phyloP scores from a whole-genome alignment of 202 grass and related monocot species.

The Dendrocalamus latiflorus region DNA sequence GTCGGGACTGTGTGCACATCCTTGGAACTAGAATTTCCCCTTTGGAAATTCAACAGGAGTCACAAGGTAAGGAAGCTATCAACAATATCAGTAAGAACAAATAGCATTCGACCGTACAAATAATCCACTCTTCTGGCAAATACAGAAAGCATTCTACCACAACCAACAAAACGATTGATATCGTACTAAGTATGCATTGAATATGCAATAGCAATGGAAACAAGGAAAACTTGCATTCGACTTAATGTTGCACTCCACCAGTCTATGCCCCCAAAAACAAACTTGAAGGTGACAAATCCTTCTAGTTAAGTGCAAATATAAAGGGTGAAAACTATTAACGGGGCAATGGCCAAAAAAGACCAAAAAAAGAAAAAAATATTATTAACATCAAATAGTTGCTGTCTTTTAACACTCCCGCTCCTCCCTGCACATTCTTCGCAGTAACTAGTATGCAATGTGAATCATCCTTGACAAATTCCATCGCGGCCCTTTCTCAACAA shows the following conservation, averaged over 20 bases:
- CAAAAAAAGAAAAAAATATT: slow-evolving; percentile 9
- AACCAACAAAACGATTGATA: not conserved
- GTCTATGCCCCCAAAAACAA: slow-evolving; percentile 1
- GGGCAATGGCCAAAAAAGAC: slow-evolving; percentile 2
- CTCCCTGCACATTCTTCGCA: slow-evolving; percentile 10
- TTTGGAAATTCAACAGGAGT: not conserved
- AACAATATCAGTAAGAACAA: not conserved
- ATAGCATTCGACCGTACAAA: not conserved
- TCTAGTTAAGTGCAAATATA: not conserved
- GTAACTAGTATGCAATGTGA: not conserved
- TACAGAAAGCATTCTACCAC: not conserved
- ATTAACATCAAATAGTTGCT: slow-evolving; percentile 43
- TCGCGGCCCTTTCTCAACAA: not conserved
- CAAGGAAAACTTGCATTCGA: slow-evolving; percentile 13
- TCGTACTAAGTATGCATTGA: not conserved
- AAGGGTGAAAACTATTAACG: slow-evolving; percentile 12
- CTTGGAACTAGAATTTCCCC: not conserved
- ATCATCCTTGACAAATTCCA: not conserved
- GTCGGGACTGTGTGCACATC: not conserved
- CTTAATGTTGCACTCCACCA: slow-evolving; percentile 15
- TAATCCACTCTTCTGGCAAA: not conserved
- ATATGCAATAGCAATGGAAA: not conserved
- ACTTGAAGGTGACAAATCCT: not conserved
- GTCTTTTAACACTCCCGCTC: not conserved
- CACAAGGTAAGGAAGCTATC: not conserved